phyloP scores from a whole-genome alignment of 2,329 filamentous ascomycete species.

The Erysiphe pulchra region DNA sequence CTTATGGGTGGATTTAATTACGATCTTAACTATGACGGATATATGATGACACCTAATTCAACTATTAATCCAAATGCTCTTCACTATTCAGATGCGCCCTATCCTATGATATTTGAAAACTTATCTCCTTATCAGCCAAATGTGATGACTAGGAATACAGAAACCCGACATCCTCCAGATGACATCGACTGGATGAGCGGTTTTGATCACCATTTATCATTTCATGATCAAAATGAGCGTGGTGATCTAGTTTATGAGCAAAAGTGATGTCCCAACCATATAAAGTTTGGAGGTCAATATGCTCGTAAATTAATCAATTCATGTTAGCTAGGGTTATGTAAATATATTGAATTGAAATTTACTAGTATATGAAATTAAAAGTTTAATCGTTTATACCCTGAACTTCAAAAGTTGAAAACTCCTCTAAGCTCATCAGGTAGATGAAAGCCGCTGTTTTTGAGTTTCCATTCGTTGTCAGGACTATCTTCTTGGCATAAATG shows the following conservation, averaged over 20 bases:
- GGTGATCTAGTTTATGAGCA: constrained; percentile 12
- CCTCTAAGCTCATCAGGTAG: no score
- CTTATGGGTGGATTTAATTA: constrained; percentile 33
- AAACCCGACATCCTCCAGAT: constrained; percentile 39
- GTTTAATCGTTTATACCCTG: no score
- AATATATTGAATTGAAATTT: no score
- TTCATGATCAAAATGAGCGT: constrained; percentile 44
- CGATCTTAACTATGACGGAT: constrained; percentile 43
- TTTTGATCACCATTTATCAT: constrained; percentile 53
- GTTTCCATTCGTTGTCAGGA: no score
- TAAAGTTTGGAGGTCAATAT: no score
- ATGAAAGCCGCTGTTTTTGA: no score
- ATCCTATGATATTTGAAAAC: constrained; percentile 35
- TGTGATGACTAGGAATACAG: constrained; percentile 27
- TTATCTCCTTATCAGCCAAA: constrained; percentile 30
- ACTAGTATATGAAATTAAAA: no score
- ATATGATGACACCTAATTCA: constrained; percentile 44
- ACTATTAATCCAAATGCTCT: constrained; percentile 50
- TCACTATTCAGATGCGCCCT: constrained; percentile 61
- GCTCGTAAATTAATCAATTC: no score
- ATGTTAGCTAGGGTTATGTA: no score
- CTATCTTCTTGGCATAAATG: no score
- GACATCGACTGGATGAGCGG: constrained; percentile 65
- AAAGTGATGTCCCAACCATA: no score
- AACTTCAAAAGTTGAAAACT: no score